Base-by-base conservation (phyloP, 2,329 filamentous ascomycete species). In the Phyllosticta citriasiana region DNA sequence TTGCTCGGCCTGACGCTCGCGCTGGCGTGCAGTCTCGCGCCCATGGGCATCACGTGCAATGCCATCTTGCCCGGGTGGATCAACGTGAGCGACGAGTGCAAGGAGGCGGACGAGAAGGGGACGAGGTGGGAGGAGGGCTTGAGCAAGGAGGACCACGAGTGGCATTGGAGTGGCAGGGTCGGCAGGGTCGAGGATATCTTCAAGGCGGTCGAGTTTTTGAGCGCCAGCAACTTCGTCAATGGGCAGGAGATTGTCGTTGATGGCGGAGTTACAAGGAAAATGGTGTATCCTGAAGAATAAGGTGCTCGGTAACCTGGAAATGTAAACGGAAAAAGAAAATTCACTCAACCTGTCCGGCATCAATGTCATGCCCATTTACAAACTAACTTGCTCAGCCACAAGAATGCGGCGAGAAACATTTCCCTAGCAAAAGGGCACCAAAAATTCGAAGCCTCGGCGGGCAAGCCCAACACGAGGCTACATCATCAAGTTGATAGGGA, bases 11-110 rank as follows among this genome's bases (percentile, higher is more conserved):
- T 82, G 27, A 78, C 77, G 57, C 79, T 80, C 64, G 75, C 75
- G 9, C 75, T 81, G 76, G 75, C 77, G 10, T 73, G 79, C 7
- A 78, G 75, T 50, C 68, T 81, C 14, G 76, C 73, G 1, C 67
- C 70, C 3, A 73, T 76, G 53, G 73, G 74, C 10, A 74, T 82
- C 26, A 71, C 78, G 4, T 77, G 79, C 26, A 82, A 80, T 63
- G 74, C 78, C 0, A 77, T 82, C 16, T 66, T 80, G 35, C 79
- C 78, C 0, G 79, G 80, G 0, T 82, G 80, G 80, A 79, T 82
- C 55, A 74, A 81, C 65, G 79, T 81, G 7, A 70, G 66, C 55
- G 71, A 80, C 54, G 76, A 78, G 67, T 73, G 70, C 52, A 71
- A 71, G 63, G 66, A 67, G 50, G 76, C 69, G 2, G 77, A 81